Evolutionary conservation across 495 filamentous ascomycete species (phyloP).

Genomic region (Penicillium angulare): DNA sequence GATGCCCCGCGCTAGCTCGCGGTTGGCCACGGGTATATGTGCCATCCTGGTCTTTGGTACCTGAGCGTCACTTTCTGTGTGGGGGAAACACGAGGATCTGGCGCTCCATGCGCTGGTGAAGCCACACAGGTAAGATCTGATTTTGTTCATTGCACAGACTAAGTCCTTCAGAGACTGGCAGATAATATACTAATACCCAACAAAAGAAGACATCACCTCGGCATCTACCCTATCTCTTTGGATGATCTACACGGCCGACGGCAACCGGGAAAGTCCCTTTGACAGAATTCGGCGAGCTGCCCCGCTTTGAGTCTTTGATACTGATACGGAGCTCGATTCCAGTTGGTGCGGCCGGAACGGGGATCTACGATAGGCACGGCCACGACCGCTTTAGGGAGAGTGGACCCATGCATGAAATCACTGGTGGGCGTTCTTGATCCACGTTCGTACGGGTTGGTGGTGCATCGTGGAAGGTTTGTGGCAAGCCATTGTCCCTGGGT

Average conservation of each 20-base stretch:
- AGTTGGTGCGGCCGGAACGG: neutral
- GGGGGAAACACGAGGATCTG: neutral
- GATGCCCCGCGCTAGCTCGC: neutral
- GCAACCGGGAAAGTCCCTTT: slow-evolving; percentile 1
- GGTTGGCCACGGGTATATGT: slow-evolving; percentile 7
- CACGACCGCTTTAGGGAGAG: neutral
- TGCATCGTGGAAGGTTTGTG: too few relatives aligned
- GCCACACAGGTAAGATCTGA: neutral
- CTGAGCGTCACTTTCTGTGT: slow-evolving; percentile 10
- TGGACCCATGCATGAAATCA: neutral
- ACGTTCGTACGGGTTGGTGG: neutral
- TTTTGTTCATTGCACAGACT: too few relatives aligned
- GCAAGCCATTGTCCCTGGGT: too few relatives aligned
- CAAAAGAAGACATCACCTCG: too few relatives aligned
- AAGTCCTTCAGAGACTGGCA: too few relatives aligned
- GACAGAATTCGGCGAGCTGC: neutral
- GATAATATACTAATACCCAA: too few relatives aligned
- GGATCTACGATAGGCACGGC: neutral
- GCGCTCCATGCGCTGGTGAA: neutral
- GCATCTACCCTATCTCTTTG: neutral
- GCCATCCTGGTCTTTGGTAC: slow-evolving; percentile 9
- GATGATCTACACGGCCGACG: neutral
- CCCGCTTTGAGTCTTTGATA: neutral
- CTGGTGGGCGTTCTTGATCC: neutral
- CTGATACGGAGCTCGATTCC: neutral